Conservation (phyloP, 192 early-diverging fungal species). For the Podochytrium sp. region DNA sequence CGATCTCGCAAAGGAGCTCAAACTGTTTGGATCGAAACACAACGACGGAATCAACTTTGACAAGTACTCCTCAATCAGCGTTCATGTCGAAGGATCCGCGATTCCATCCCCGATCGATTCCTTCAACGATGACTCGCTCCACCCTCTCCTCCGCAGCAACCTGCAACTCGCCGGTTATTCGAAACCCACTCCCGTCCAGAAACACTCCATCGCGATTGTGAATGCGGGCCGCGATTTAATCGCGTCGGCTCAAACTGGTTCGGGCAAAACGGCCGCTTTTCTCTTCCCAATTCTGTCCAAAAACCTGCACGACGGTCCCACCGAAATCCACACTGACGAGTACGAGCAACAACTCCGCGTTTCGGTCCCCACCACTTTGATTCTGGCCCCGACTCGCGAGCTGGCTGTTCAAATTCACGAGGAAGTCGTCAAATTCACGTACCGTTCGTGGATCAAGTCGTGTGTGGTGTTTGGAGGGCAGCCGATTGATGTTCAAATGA, state of each 20-base stretch:
- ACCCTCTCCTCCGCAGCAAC: not conserved
- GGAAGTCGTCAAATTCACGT: conserved; percentile 80
- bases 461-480: conserved; percentile 73
- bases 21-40: not conserved
- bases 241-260: conserved; percentile 88
- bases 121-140: not conserved
- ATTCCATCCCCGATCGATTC: not conserved
- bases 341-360: not conserved
- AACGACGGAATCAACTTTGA: conserved; percentile 9
- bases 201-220: conserved; percentile 6
- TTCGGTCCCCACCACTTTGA: not conserved
- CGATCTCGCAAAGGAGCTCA: not conserved
- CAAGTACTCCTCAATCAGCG: not conserved
- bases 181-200: not conserved
- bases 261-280: conserved; percentile 89
- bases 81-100: not conserved
- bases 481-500: conserved; percentile 45
- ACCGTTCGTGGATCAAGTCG: conserved; percentile 89
- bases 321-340: not conserved
- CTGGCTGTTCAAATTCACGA: conserved; percentile 90
- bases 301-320: conserved; percentile 12
- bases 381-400: conserved; percentile 93
- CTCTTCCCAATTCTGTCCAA: conserved; percentile 72
- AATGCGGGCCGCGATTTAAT: conserved; percentile 75
- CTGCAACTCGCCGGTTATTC: not conserved